Conservation (phyloP, 805 yeast genomes). For the Jamesozyma gamospora region DNA sequence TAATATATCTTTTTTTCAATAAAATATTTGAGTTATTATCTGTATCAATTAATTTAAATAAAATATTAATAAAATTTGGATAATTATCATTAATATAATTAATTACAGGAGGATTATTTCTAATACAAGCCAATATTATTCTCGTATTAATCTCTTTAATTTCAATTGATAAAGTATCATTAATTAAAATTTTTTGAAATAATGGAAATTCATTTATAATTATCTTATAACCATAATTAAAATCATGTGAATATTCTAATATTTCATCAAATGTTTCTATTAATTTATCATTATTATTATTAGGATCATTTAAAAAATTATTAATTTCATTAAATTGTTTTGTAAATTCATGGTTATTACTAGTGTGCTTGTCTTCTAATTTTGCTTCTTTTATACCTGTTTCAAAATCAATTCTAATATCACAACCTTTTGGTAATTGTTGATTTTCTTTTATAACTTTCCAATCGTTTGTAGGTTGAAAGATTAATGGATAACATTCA, state of each 20-base stretch:
- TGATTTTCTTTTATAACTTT: slow-evolving; percentile 60
- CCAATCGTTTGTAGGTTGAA: slow-evolving; percentile 63
- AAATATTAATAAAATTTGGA: slow-evolving; percentile 32
- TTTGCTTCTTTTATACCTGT: slow-evolving; percentile 65
- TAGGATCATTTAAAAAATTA: slow-evolving; percentile 8
- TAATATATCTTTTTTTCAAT: slow-evolving; percentile 18
- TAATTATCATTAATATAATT: slow-evolving; percentile 27
- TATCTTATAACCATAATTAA: slow-evolving; percentile 49
- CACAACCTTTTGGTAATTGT: slow-evolving; percentile 64
- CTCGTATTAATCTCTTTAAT: slow-evolving; percentile 46
- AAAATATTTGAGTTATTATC: background rate
- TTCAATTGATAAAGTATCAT: slow-evolving; percentile 9
- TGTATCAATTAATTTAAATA: slow-evolving; percentile 16
- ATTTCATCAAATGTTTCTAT: slow-evolving; percentile 31
- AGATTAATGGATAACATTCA: slow-evolving; percentile 55
- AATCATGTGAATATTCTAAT: slow-evolving; percentile 56
- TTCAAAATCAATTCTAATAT: slow-evolving; percentile 65
- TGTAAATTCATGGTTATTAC: slow-evolving; percentile 21
- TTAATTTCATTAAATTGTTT: slow-evolving; percentile 23
- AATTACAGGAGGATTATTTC: slow-evolving; percentile 64
- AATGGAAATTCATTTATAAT: slow-evolving; percentile 23
- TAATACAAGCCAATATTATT: slow-evolving; percentile 53
- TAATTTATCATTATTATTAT: slow-evolving; percentile 11
- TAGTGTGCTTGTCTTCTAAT: slow-evolving; percentile 15
- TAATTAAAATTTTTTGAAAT: slow-evolving; percentile 11